Base-by-base conservation (phyloP, 106 monocot species). In the Dactylorhiza incarnata region DNA sequence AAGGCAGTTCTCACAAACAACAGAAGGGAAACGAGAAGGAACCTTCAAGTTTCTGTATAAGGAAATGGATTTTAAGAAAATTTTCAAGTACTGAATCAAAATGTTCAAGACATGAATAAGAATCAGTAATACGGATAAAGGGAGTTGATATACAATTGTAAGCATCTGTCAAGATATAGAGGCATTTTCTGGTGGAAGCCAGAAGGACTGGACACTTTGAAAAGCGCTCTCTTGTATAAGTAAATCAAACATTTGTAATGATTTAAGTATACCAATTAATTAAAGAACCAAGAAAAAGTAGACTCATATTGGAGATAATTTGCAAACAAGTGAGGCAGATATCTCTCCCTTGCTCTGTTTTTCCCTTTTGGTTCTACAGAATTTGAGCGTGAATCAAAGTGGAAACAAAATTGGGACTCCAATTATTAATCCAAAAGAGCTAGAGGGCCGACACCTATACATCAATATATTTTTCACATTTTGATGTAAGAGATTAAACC, bases 1-100 rank as follows among this genome's bases (percentile, higher is more conserved):
- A 69, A 99, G 87, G 29, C 97, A 99, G 76, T 85, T 99, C 49
- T 99, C 94, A 78, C 94, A 99, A 1, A 99, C 97, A 87, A 99
- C 73, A 45, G 97, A 91, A 84, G 97, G 94, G 15, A 74, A 78
- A 58, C 81, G 78, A 75, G 94, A 94, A 68, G 97, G 97, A 82
- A 99, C 76, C 79, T 89, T 91, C 84, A 99, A 82, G 72, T 88
- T 86, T 82, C 97, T 99, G 80, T 50, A 79, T 51, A 25, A 47
- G 59, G 12, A 17, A 11, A 55, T 10, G 58, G 25, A 52, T 17
- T 26, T 29, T 19, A 16, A 43, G 48, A 11, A 72, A 48, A 46
- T 4, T 59, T 71, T 46, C 8, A 55, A 45, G 8, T 17, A 9
- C 50, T 3, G 44, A 5, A 61, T 20, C 19, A 75, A 48, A 47